Base-by-base conservation (phyloP, 148 eudicot species). In the Bassia scoparia region DNA sequence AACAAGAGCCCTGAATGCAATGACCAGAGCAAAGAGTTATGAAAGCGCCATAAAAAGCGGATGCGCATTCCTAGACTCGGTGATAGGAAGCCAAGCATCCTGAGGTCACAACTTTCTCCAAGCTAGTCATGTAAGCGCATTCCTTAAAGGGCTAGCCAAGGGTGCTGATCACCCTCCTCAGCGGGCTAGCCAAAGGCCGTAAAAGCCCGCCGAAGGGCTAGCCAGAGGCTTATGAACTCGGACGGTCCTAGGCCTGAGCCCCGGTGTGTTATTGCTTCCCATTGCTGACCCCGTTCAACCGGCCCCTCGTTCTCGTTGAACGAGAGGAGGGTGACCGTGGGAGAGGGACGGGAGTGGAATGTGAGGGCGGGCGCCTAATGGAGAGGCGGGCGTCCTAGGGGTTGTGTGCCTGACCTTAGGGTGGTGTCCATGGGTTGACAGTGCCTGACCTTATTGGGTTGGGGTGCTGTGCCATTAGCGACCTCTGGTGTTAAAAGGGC, bases 71-170 rank as follows among this genome's bases (percentile, higher is more conserved):
- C 95, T 78, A 17, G 89, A 87, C 74, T 89, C 88, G 0, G 95
- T 89, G 4, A 89, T 89, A 7, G 98, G 98, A 11, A 93, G 94
- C 98, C 98, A 93, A 3, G 98, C 98, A 54, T 93, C 98, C 11
- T 89, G 89, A 0, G 96, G 98, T 93, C 92, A 52, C 56, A 4
- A 52, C 56, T 52, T 52, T 52, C 56, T 52, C 56, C 18, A 93
- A 86, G 34, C 78, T 93, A 0, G 97, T 90, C 78, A 90, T 76
- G 12, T 79, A 24, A 93, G 66, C 0, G 83, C 96, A 23, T 90
- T 93, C 71, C 90, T 81, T 0, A 93, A 10, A 2, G 98, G 98
- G 79, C 90, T 88, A 29, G 83, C 90, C 52, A 90, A 35, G 0
- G 96, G 96, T 20, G 96, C n/a, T 89, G 0, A 86, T 71, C 41